Base-by-base conservation (phyloP, 78 protist genomes). In the Polysphondylium violaceum region DNA sequence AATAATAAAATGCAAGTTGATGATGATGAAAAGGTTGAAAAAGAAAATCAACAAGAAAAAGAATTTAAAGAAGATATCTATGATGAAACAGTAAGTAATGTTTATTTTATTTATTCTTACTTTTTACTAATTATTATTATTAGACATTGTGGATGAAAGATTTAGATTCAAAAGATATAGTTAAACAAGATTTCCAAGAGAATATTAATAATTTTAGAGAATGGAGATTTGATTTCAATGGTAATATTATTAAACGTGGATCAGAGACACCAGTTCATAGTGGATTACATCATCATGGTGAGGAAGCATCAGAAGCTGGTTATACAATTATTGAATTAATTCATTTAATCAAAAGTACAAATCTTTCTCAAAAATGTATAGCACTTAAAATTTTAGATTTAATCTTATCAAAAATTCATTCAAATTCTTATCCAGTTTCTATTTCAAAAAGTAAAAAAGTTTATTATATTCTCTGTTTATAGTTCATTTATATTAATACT, bases 241-340 rank as follows among this genome's bases (percentile, higher is more conserved):
- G 91, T 38, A 60, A 67, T 11, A 38, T 69, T 31, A 56, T 83
- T 41, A 35, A 40, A 31, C 35, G 79, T 33, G 73, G 91, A 14
- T 36, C 75, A 51, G 71, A 73, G 21, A 67, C 47, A 27, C 91
- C 91, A n/a, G 38, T 40, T 23, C 53, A 73, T 51, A 16, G 23
- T 33, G 91, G 91, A 21, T 31, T 83, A 36, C 91, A 83, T 69
- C 91, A 83, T 71, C 91, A 83, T 44, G 91, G 91, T 27, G 36
- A 73, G 19, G 91, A 83, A 27, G 91, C 91, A 1, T 31, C 72
- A 6, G 91, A 83, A 29, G 91, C 91, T 16, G 91, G 91, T 3
- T 83, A 83, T 33, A 83, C 78, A 6, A 38, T 83, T 21, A 47
- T 31, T 31, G 91, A 83, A 29, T 17, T 83, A 0, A 44, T 69